A percentile compares a stretch with the other conserved stretches of the same genome.
Evolutionary conservation across 176 grass and related monocot genomes (phyloP).

Genomic region (Microstegium vimineum): DNA sequence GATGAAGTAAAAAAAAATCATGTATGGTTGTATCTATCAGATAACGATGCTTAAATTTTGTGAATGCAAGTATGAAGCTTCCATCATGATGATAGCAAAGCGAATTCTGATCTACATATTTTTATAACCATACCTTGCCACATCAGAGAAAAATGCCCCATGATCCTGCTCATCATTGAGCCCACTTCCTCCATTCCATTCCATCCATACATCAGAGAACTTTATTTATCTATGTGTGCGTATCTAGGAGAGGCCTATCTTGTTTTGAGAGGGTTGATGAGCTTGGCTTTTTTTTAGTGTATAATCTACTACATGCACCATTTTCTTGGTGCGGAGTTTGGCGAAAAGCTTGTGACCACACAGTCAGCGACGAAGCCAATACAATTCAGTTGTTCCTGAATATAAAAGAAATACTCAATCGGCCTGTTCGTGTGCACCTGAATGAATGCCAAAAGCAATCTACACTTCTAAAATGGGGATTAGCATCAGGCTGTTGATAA

Average conservation of each 20-base stretch:
- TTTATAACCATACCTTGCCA: constrained; percentile 8
- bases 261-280: background rate
- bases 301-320: constrained; percentile 11
- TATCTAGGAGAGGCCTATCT: background rate
- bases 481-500: constrained; percentile 11
- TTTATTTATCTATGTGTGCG: background rate
- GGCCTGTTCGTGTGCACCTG: constrained; percentile 10
- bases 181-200: too few species aligned
- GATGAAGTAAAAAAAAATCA: background rate
- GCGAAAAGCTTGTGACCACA: constrained; percentile 33
- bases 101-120: constrained; percentile 6
- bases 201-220: constrained; percentile 19
- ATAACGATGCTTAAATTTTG: background rate
- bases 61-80: constrained; percentile 16
- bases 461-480: constrained; percentile 17
- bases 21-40: constrained; percentile 10
- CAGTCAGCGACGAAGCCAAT: background rate
- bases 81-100: constrained; percentile 33
- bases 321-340: constrained; percentile 38
- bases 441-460: background rate
- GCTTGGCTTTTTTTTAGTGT: constrained; percentile 19
- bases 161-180: constrained; percentile 27
- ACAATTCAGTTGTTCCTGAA: constrained; percentile 8
- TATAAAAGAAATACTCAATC: background rate
- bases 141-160: constrained; percentile 31